A percentile compares a stretch with the other conserved stretches of the same genome.
phyloP scores from a whole-genome alignment of 2,329 filamentous ascomycete genomes.

The Onygenales sp. region DNA sequence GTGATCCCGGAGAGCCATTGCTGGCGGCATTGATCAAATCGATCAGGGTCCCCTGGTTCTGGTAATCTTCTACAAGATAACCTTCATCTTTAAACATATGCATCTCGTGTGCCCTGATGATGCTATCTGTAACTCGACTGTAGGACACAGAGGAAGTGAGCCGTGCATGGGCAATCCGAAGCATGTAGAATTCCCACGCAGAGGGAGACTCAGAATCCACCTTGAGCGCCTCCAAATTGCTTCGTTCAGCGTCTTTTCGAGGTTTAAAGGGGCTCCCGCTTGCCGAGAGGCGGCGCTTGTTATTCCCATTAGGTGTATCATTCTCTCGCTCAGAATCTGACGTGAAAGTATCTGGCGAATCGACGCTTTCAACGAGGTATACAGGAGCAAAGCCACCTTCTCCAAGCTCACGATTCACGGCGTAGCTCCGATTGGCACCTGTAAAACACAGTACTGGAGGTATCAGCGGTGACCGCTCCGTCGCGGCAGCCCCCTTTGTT shows the following conservation, averaged over 20 bases:
- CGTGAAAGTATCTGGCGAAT: conserved; percentile 33
- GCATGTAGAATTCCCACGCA: conserved; percentile 95
- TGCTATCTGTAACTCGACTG: conserved; percentile 59
- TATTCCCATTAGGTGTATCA: conserved; percentile 36
- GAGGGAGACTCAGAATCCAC: conserved; percentile 76
- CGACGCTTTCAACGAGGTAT: conserved; percentile 73
- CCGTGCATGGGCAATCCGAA: conserved; percentile 69
- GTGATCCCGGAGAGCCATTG: conserved; percentile 37
- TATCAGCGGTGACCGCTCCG: conserved; percentile 51
- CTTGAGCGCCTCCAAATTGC: conserved; percentile 76
- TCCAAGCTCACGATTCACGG: conserved; percentile 74
- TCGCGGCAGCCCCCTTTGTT: conserved; percentile 27
- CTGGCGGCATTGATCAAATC: conserved; percentile 80
- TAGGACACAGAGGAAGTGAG: conserved; percentile 53
- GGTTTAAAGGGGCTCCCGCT: conserved; percentile 15
- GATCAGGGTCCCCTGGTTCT: conserved; percentile 84
- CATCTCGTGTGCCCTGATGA: conserved; percentile 79
- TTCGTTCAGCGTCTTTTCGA: conserved; percentile 27
- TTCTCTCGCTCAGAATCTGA: conserved; percentile 26
- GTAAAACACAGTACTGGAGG: conserved; percentile 61
- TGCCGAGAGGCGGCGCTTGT: conserved; percentile 42
- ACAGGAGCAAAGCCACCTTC: conserved; percentile 93
- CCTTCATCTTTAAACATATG: conserved; percentile 86
- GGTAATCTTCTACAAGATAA: conserved; percentile 79
- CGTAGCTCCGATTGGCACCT: conserved; percentile 58